Evolutionary conservation across 441 rosid genomes (phyloP).

Genomic region (Croton setiger): DNA sequence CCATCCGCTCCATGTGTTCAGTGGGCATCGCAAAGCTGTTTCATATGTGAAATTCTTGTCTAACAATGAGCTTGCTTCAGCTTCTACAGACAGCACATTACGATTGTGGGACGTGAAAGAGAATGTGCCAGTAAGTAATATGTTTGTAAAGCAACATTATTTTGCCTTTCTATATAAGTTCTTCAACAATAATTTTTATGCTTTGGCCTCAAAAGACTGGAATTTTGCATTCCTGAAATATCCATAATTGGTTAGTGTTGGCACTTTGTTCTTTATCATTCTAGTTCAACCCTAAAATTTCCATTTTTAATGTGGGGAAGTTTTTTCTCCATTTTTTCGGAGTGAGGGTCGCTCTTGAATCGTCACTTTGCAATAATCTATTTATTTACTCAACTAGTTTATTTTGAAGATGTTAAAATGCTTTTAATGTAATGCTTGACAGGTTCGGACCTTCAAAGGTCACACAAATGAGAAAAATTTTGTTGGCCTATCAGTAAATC

Average conservation of each 20-base stretch:
- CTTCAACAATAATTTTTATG: background rate
- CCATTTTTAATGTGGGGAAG: background rate
- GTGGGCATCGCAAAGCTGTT: slow-evolving; percentile 94
- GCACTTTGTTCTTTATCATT: background rate
- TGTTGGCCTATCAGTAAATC: slow-evolving; percentile 88
- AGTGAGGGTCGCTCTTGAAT: background rate
- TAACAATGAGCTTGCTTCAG: slow-evolving; percentile 93
- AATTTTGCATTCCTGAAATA: background rate
- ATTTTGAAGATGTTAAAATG: background rate
- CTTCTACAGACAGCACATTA: slow-evolving; percentile 96
- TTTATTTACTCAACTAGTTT: background rate
- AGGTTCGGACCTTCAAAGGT: slow-evolving; percentile 88
- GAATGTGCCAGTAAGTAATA: slow-evolving; percentile 66
- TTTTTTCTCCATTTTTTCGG: background rate
- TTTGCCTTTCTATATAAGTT: background rate
- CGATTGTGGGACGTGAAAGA: slow-evolving; percentile 96
- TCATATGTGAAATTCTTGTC: slow-evolving; percentile 97
- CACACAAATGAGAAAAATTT: slow-evolving; percentile 97
- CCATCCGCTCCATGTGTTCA: slow-evolving; percentile 89
- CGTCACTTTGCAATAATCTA: background rate
- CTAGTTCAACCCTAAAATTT: background rate
- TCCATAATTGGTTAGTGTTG: background rate
- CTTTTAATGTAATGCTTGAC: slow-evolving; percentile 23
- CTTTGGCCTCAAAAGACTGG: background rate
- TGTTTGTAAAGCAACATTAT: slow-evolving; percentile 12